A percentile compares a stretch with the other conserved stretches of the same genome.
These are phyloP conservation scores for Penicillium daleae DNA, from an alignment of 495 filamentous ascomycete genomes.

Conservation along the genomic window DNA sequence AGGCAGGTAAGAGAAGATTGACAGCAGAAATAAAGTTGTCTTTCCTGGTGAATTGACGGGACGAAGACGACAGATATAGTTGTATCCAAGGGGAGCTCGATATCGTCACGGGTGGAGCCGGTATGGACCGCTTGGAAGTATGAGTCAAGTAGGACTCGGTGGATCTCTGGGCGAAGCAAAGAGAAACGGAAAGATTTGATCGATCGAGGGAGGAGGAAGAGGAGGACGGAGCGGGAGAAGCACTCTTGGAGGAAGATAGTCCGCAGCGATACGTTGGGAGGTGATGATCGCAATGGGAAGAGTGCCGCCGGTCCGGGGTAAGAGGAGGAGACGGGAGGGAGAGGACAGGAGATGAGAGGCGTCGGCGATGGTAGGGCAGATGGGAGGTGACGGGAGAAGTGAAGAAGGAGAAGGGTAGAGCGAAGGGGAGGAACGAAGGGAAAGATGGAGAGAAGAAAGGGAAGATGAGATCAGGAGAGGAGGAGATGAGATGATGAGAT, in stretches of 20 bases:
- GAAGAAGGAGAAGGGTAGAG: conserved; percentile 20
- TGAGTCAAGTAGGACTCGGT: conserved; percentile 10
- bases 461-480: conserved; percentile 18
- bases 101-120: conserved; percentile 5
- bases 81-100: conserved; percentile 11
- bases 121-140: not conserved
- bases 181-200: not conserved
- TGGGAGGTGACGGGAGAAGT: conserved; percentile 33
- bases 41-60: conserved; percentile 15
- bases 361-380: conserved; percentile 21
- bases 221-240: conserved; percentile 2
- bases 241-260: conserved; percentile 8
- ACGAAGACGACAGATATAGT: conserved; percentile 12
- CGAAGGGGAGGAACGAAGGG: conserved; percentile 11
- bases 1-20: conserved; percentile 25
- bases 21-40: conserved; percentile 7
- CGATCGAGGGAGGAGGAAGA: not conserved
- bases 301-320: conserved; percentile 12
- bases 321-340: conserved; percentile 15
- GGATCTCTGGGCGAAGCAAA: not conserved
- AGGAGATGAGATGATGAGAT: conserved; percentile 14
- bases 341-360: conserved; percentile 22
- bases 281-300: conserved; percentile 16
- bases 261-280: conserved; percentile 19
- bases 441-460: conserved; percentile 22